Evolutionary conservation across 768 basidiomycete species (phyloP).

Genomic region (Kwoniella europaea): DNA sequence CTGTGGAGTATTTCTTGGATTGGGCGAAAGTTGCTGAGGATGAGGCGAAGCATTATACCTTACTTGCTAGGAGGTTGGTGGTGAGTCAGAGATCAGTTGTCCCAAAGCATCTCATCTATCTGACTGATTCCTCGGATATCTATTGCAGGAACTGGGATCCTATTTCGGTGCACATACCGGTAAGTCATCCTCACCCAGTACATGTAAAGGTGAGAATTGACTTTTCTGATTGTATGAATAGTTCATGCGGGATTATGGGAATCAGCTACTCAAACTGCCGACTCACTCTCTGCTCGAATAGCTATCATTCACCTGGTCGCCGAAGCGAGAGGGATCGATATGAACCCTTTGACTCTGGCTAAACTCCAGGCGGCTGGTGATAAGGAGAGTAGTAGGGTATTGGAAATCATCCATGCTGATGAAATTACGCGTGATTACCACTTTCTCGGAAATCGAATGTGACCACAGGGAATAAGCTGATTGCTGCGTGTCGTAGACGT

Average conservation of each 20-base stretch:
- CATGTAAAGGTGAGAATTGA: background rate
- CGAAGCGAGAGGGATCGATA: slow-evolving; percentile 81
- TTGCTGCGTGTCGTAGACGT: slow-evolving; percentile 63
- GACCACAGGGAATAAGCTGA: background rate
- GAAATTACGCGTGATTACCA: slow-evolving; percentile 64
- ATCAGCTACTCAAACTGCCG: slow-evolving; percentile 70
- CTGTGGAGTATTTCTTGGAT: slow-evolving; percentile 77
- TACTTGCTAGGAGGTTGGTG: slow-evolving; percentile 68
- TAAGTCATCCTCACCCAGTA: background rate
- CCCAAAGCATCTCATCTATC: background rate
- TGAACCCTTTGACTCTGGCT: slow-evolving; percentile 79
- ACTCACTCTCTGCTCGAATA: slow-evolving; percentile 72
- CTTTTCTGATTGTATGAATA: slow-evolving; percentile 48
- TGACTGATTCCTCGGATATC: background rate
- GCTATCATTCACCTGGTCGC: slow-evolving; percentile 86
- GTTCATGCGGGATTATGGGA: slow-evolving; percentile 83
- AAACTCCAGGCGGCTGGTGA: slow-evolving; percentile 72
- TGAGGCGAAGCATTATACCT: slow-evolving; percentile 75
- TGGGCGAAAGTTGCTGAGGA: slow-evolving; percentile 84
- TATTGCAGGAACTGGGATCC: slow-evolving; percentile 60
- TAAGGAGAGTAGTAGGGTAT: slow-evolving; percentile 67
- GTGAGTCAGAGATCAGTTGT: slow-evolving; percentile 60
- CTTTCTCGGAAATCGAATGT: background rate
- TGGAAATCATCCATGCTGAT: slow-evolving; percentile 79
- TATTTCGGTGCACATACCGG: slow-evolving; percentile 67